Percentiles rank a stretch among this genome's conserved stretches.
These are phyloP conservation scores for Sugiyamaella mastotermitis DNA, from an alignment of 805 yeast species.

Conservation along the genomic window DNA sequence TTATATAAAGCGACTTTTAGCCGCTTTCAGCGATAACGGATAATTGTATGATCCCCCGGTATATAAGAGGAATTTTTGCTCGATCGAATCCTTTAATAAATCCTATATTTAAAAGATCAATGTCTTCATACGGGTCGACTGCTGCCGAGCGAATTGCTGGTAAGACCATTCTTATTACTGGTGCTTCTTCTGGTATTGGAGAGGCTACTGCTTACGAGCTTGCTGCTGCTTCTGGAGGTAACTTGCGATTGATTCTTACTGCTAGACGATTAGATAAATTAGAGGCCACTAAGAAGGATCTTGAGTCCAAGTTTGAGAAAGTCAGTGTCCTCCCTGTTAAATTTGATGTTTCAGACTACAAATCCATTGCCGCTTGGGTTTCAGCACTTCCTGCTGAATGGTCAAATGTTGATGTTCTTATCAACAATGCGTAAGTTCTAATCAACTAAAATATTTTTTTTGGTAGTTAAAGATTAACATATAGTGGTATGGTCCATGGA, in stretches of 20 bases:
- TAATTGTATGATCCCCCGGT: too few species aligned
- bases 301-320: conserved; percentile 42
- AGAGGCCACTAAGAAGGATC: conserved; percentile 39
- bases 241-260: conserved; percentile 61
- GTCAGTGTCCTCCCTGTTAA: conserved; percentile 40
- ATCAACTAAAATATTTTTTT: not conserved
- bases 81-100: too few species aligned
- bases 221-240: conserved; percentile 69
- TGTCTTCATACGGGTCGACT: conserved; percentile 54
- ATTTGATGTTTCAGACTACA: conserved; percentile 54
- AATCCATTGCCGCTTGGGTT: conserved; percentile 47
- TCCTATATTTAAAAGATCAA: conserved; percentile 9
- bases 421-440: conserved; percentile 50
- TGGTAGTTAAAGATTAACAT: conserved; percentile 3
- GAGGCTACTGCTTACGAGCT: conserved; percentile 84
- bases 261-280: conserved; percentile 73
- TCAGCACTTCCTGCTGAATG: conserved; percentile 47
- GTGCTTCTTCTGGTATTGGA: conserved; percentile 96
- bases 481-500: conserved; percentile 60
- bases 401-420: conserved; percentile 51
- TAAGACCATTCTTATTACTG: conserved; percentile 82
- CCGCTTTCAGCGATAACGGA: too few species aligned
- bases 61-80: too few species aligned
- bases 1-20: too few species aligned
- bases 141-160: conserved; percentile 79